Base-by-base conservation (phyloP, 306 rosid species). In the Pyrus communis region DNA sequence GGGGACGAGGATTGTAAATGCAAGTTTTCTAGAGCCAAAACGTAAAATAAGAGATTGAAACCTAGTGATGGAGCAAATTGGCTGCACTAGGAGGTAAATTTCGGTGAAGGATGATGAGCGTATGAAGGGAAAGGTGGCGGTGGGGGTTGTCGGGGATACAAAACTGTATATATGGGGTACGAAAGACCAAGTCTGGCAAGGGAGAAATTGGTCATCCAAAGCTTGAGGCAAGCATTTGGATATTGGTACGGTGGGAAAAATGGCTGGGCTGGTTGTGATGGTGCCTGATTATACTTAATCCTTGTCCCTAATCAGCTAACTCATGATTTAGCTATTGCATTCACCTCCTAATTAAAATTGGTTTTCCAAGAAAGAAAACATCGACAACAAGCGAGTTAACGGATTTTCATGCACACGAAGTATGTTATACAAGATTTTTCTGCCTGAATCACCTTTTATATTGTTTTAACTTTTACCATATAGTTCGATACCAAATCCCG, bases 331-430 rank as follows among this genome's bases (percentile, higher is more conserved):
- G 25, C 40, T 40, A 51, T 43, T 27, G 70, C 25, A 46, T 27
- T 27, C 70, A 4, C 30, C 69, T 59, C 40, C 70, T 45, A 74
- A 61, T 51, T 61, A 74, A 74, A 74, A 45, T 40, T 74, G 69
- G 69, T 25, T 61, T 74, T 43, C 19, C 38, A 61, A 45, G 19
- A 74, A 59, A 25, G 59, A 43, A 43, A 43, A 40, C 40, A 23
- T 17, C 52, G 17, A 30, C 42, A 9, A 74, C 61, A 74, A 59
- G 25, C 25, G 8, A 21, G 11, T 25, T 11, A 60, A 60, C 49
- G 42, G 28, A 62, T 22, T 45, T 74, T 19, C 9, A 23, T 42
- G 21, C 60, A 6, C 33, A 12, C 54, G 19, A 65, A 35, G 4
- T 31, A 35, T 63, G 18, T 21, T 7, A 1, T 19, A 9, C 18